Evolutionary conservation across 2,329 filamentous ascomycete genomes (phyloP).

Genomic region (Cladosporium sp.): DNA sequence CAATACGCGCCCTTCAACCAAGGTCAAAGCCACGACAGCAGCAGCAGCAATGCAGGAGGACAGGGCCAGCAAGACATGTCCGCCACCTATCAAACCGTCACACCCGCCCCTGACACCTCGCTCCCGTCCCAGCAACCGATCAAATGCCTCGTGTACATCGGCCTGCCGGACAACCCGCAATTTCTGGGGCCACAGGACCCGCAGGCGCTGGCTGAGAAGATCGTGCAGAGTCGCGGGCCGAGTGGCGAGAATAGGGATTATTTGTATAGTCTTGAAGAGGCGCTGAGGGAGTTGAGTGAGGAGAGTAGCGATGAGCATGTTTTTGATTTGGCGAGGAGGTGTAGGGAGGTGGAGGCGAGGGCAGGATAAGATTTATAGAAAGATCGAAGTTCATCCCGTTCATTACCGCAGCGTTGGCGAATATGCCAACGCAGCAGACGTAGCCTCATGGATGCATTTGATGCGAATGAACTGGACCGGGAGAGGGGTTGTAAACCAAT

Average conservation of each 20-base stretch:
- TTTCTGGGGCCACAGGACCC: conserved; percentile 83
- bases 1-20: conserved; percentile 74
- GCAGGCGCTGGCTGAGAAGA: conserved; percentile 73
- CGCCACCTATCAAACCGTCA: conserved; percentile 14
- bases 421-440: too few species aligned
- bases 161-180: conserved; percentile 86
- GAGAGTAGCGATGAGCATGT: conserved; percentile 83
- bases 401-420: too few species aligned
- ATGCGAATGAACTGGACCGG: too few species aligned
- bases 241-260: conserved; percentile 92
- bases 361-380: too few species aligned
- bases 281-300: conserved; percentile 64
- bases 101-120: conserved; percentile 14
- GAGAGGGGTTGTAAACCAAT: too few species aligned
- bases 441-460: too few species aligned
- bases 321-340: conserved; percentile 70
- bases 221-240: conserved; percentile 70
- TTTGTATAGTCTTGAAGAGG: conserved; percentile 72
- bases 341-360: conserved; percentile 57
- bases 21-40: conserved; percentile 8
- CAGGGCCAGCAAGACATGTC: conserved; percentile 56
- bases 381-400: too few species aligned
- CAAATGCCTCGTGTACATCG: conserved; percentile 81
- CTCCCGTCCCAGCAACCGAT: conserved; percentile 34
- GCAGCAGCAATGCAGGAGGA: too few species aligned